Evolutionary conservation across 2,329 filamentous ascomycete genomes (phyloP), one percentile per base, ranked within the genome.

Genomic region (Amauroascus verrucosus): DNA sequence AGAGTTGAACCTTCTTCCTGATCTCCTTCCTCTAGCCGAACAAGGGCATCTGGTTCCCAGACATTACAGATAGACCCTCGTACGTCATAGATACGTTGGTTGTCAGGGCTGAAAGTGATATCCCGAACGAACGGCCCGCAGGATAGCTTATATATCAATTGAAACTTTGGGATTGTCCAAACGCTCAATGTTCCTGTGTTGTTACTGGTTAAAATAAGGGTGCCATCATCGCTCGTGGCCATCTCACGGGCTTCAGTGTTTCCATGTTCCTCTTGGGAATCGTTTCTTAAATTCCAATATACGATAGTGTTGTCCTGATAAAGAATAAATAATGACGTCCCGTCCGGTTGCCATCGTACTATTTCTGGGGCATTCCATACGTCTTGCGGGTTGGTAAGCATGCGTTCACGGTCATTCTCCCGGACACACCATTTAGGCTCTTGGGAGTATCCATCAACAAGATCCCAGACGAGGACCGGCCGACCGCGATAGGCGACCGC

Each of bases 31-130:
- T 53, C 53, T 5, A 56, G 47, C 3, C 54, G 61, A 18, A 61
- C 47, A 26, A 66, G 55, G 6, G 57, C 58, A 47, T 60, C 58
- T 6, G 64, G 64, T 53, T 66, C 61, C 65, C 65, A 66, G 9
- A 62, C 56, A 54, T 64, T 64, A 49, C 63, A 61, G 14, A 54
- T 38, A 1, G 59, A 58, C 0, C 56, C 61, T 22, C 63, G 59
- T 14, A 62, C 52, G 47, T 66, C 64, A 41, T 65, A 66, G 41
- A 67, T 58, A 7, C 64, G 63, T 24, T 55, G 54, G 7, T 38
- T 51, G 26, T 63, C 60, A 14, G 62, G 61, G 40, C 59, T 61
- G 48, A 66, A 61, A 13, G 58, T 54, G 14, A 66, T 40, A 37
- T 59, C 60, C 46, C 48, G 51, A 30, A 66, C 58, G 13, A 56